Evolutionary conservation across 139 green algal genomes (phyloP).

Genomic region (Medakamo hakoo): DNA sequence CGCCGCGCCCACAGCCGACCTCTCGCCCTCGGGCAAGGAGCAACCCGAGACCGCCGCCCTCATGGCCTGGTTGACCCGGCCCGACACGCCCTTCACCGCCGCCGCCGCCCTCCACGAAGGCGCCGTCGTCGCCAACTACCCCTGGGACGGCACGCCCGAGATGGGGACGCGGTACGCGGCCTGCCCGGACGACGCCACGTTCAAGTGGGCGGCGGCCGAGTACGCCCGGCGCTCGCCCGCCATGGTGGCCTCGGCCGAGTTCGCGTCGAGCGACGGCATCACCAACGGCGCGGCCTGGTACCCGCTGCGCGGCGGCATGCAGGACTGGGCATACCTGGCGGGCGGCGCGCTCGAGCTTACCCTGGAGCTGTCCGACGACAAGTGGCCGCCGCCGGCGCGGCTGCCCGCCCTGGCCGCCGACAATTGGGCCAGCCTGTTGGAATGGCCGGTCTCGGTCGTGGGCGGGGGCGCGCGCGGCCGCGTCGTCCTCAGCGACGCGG

Average conservation of each 20-base stretch:
- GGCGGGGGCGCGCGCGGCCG: conserved; percentile 22
- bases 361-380: conserved; percentile 64
- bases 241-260: conserved; percentile 47
- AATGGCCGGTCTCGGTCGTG: conserved; percentile 23
- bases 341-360: conserved; percentile 66
- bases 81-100: neutral
- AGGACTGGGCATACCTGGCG: conserved; percentile 82
- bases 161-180: conserved; percentile 29
- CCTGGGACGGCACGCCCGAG: conserved; percentile 57
- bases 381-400: conserved; percentile 38
- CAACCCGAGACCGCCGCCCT: conserved; percentile 50
- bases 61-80: conserved; percentile 35
- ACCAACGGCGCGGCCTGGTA: conserved; percentile 90
- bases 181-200: conserved; percentile 61
- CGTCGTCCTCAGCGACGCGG: conserved; percentile 2
- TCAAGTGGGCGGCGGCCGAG: conserved; percentile 39
- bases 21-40: conserved; percentile 27
- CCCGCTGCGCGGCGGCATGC: conserved; percentile 73
- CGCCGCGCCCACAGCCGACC: neutral
- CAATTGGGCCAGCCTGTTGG: conserved; percentile 45
- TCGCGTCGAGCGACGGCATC: conserved; percentile 41
- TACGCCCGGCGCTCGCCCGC: conserved; percentile 50
- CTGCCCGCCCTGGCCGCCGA: conserved; percentile 42
- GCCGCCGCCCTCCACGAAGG: conserved; percentile 18
- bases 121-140: conserved; percentile 73